Evolutionary conservation across 1,284 basidiomycete genomes (phyloP).

Genomic region (Cutaneotrichosporon curvatum): DNA sequence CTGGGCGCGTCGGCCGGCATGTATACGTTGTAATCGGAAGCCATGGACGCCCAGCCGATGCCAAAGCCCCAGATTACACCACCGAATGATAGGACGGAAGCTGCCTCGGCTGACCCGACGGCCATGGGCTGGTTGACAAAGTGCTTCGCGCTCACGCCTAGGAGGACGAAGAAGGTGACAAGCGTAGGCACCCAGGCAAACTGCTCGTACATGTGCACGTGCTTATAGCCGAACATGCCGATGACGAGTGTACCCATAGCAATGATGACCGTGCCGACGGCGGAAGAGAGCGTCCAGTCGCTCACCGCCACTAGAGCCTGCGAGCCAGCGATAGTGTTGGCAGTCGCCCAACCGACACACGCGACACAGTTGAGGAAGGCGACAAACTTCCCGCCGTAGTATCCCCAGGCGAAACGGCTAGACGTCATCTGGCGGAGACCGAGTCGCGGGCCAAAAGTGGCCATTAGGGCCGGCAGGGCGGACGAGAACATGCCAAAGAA

Average conservation of each 20-base stretch:
- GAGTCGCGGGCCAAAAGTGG: conserved; percentile 36
- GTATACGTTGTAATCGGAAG: conserved; percentile 46
- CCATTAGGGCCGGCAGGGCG: conserved; percentile 28
- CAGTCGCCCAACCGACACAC: conserved; percentile 38
- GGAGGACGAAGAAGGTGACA: conserved; percentile 43
- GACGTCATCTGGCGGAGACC: conserved; percentile 46
- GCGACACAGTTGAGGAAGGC: conserved; percentile 37
- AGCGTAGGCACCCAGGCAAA: conserved; percentile 48
- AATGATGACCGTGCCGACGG: conserved; percentile 40
- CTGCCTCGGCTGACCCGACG: conserved; percentile 32
- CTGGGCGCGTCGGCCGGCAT: conserved; percentile 39
- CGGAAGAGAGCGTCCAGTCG: conserved; percentile 34
- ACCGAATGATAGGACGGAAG: conserved; percentile 41
- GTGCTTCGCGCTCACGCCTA: conserved; percentile 32
- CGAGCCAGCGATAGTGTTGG: conserved; percentile 46
- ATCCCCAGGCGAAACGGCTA: conserved; percentile 46
- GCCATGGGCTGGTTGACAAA: conserved; percentile 30
- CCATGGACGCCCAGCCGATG: conserved; percentile 44
- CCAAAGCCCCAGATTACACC: conserved; percentile 32
- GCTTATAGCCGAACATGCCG: conserved; percentile 48
- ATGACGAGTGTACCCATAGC: conserved; percentile 44
- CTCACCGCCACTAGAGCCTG: conserved; percentile 34
- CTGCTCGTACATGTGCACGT: conserved; percentile 46
- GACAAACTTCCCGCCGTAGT: conserved; percentile 34
- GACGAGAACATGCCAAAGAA: conserved; percentile 28